These are phyloP conservation scores for Pseudogymnoascus sp. DNA, from an alignment of 2,329 filamentous ascomycete genomes.

Conservation along the genomic window DNA sequence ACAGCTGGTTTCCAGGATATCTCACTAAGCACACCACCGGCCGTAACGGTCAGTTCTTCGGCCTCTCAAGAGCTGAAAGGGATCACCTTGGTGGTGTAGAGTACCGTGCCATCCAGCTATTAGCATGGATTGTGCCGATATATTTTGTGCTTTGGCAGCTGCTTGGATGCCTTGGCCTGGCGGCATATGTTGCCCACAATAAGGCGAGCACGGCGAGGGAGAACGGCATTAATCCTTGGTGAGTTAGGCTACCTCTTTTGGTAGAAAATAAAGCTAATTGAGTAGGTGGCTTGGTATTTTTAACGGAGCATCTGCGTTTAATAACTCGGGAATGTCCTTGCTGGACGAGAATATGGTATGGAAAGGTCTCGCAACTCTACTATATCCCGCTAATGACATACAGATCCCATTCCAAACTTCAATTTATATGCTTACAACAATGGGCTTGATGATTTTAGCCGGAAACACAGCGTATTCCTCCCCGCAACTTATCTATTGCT, in stretches of 20 bases:
- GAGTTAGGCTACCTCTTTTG: conserved; percentile 72
- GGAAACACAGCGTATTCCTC: conserved; percentile 68
- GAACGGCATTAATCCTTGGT: conserved; percentile 59
- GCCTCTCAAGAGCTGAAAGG: conserved; percentile 80
- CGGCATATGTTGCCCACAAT: conserved; percentile 50
- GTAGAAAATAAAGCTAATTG: conserved; percentile 69
- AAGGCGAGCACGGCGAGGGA: conserved; percentile 39
- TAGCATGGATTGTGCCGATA: conserved; percentile 51
- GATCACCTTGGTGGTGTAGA: conserved; percentile 96
- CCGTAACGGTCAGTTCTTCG: conserved; percentile 86
- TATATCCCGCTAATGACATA: background rate
- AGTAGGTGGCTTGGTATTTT: conserved; percentile 72
- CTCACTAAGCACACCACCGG: conserved; percentile 46
- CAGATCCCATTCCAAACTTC: background rate
- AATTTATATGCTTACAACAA: conserved; percentile 78
- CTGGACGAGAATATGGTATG: conserved; percentile 56
- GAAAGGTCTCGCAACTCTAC: too few species aligned
- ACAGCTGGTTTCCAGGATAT: conserved; percentile 50
- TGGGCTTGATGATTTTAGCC: conserved; percentile 87
- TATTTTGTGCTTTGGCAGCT: conserved; percentile 39
- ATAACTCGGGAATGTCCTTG: conserved; percentile 73
- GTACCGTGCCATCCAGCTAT: conserved; percentile 80
- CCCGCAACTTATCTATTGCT: conserved; percentile 78
- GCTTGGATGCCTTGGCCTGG: background rate
- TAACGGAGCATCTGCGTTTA: conserved; percentile 47